These are phyloP conservation scores for Neospora caninum DNA, from an alignment of 169 alveolate species.

Conservation along the genomic window DNA sequence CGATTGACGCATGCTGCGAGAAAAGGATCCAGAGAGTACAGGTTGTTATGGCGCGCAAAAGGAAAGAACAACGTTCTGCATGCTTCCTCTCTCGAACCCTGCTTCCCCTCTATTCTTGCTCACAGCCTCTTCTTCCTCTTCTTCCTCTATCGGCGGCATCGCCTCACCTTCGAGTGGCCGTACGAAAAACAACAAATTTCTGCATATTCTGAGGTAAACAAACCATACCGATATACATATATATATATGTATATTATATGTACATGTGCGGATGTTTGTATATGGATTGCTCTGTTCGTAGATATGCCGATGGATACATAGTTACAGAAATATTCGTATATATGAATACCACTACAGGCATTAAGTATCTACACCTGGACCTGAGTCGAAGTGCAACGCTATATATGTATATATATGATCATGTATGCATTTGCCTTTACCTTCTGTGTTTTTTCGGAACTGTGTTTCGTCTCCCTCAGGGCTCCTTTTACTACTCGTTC, in stretches of 20 bases:
- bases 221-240: neutral
- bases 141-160: constrained; percentile 39
- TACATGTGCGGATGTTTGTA: neutral
- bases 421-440: neutral
- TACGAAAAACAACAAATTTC: constrained; percentile 17
- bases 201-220: constrained; percentile 19
- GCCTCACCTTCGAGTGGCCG: constrained; percentile 17
- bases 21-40: neutral
- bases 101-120: neutral
- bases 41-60: neutral
- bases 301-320: neutral
- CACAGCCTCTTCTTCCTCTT: constrained; percentile 7
- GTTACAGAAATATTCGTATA: too few relatives aligned
- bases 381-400: neutral
- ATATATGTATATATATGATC: neutral
- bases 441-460: neutral
- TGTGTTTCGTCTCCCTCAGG: neutral
- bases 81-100: neutral
- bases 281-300: neutral
- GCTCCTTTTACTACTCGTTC: constrained; percentile 71
- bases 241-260: neutral
- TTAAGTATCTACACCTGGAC: neutral
- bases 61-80: neutral
- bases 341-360: neutral
- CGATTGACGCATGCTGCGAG: neutral